phyloP scores from a whole-genome alignment of 495 filamentous ascomycete genomes.

The Lepidopterella palustris region DNA sequence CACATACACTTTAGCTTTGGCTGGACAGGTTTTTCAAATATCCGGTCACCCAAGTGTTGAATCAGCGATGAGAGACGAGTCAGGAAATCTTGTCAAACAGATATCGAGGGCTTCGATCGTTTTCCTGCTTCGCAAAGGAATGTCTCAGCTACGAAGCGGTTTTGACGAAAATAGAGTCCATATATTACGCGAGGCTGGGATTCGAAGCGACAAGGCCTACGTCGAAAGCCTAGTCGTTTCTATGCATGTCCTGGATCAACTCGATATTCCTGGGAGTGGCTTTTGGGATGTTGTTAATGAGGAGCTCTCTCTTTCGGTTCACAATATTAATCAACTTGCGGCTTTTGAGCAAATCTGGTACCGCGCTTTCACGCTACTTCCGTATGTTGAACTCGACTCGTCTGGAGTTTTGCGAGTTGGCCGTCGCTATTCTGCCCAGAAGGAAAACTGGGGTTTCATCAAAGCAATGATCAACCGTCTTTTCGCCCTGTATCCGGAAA shows the following conservation, averaged over 20 bases:
- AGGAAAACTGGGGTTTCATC: slow-evolving; percentile 69
- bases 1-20: slow-evolving; percentile 26
- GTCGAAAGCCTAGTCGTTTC: slow-evolving; percentile 63
- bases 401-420: slow-evolving; percentile 55
- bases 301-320: slow-evolving; percentile 36
- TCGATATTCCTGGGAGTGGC: slow-evolving; percentile 38
- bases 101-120: slow-evolving; percentile 12
- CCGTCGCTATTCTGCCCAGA: slow-evolving; percentile 43
- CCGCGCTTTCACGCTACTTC: slow-evolving; percentile 65
- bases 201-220: slow-evolving; percentile 50
- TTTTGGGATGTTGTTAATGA: slow-evolving; percentile 57
- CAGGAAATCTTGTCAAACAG: slow-evolving; percentile 4
- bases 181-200: slow-evolving; percentile 56
- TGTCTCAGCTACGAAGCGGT: slow-evolving; percentile 45
- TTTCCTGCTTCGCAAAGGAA: slow-evolving; percentile 13
- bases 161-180: slow-evolving; percentile 54
- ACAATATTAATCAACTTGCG: slow-evolving; percentile 44
- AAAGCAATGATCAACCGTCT: slow-evolving; percentile 59
- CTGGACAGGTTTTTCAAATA: slow-evolving; percentile 23
- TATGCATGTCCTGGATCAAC: slow-evolving; percentile 51
- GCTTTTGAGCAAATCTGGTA: slow-evolving; percentile 67
- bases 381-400: slow-evolving; percentile 68
- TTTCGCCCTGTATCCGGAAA: slow-evolving; percentile 57
- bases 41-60: slow-evolving; percentile 22
- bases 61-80: neutral